Percentiles rank a stretch among this genome's conserved stretches.
Conservation (phyloP, 345 rosid genomes). For the Dipteronia dyeriana region DNA sequence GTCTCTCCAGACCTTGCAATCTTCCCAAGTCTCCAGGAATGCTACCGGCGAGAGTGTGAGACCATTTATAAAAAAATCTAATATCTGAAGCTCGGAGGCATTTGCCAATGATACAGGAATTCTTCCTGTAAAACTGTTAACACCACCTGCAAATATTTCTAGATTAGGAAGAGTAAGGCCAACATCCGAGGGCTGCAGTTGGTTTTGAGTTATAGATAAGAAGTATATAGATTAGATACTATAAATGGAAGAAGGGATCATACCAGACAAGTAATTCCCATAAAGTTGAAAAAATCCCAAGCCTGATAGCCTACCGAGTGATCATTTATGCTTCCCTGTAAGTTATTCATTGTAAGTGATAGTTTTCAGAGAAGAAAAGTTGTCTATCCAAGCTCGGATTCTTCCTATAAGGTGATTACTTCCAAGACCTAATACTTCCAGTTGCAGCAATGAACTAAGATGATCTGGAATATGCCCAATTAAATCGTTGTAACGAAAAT, state of each 20-base stretch:
- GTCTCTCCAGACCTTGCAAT: constrained; percentile 17
- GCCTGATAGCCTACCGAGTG: constrained; percentile 14
- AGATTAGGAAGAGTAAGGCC: constrained; percentile 11
- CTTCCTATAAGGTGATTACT: constrained; percentile 23
- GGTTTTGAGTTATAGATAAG: constrained; percentile 17
- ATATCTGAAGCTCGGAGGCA: neutral
- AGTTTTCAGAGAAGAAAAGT: constrained; percentile 27
- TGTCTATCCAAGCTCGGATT: constrained; percentile 34
- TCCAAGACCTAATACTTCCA: neutral
- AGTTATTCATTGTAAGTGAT: neutral
- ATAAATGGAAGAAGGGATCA: constrained; percentile 12
- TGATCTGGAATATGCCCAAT: constrained; percentile 16
- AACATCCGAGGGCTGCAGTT: constrained; percentile 23
- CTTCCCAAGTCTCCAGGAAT: neutral
- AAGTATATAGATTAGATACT: constrained; percentile 24
- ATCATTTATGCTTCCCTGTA: constrained; percentile 21
- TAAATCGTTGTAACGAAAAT: neutral
- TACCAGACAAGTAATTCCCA: constrained; percentile 15
- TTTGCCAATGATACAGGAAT: constrained; percentile 5
- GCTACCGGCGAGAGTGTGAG: neutral
- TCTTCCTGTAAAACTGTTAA: constrained; percentile 3
- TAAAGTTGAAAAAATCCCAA: constrained; percentile 4
- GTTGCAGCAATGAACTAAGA: constrained; percentile 9
- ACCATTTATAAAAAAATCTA: constrained; percentile 7
- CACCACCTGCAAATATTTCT: neutral